Conservation (phyloP, 2,329 filamentous ascomycete species). For the Cladosporium sp. region DNA sequence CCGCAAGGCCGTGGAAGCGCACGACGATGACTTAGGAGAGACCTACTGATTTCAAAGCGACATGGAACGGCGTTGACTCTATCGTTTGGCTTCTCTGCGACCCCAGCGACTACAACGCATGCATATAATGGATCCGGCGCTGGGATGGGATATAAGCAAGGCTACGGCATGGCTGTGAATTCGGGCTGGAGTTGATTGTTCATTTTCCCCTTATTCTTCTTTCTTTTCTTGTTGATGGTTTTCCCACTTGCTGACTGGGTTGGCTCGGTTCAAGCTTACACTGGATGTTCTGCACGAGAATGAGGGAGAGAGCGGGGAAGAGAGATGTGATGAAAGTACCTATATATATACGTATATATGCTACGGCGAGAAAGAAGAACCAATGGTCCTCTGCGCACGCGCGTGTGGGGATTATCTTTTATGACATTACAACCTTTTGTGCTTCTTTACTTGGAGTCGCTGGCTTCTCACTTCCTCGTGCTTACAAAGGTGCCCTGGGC, state of each 20-base stretch:
- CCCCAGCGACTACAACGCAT: neutral
- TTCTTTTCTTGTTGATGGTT: neutral
- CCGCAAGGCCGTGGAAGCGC: conserved; percentile 39
- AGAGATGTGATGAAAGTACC: neutral
- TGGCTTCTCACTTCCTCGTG: too few relatives aligned
- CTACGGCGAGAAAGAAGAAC: neutral
- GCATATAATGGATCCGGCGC: neutral
- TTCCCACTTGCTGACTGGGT: neutral
- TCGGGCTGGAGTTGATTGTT: too few relatives aligned
- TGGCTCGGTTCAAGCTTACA: neutral
- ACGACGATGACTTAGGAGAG: conserved; percentile 37
- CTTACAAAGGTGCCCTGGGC: too few relatives aligned
- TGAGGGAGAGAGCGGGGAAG: neutral
- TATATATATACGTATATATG: conserved; percentile 7
- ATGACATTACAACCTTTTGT: neutral
- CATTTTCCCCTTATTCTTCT: neutral
- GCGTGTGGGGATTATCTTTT: neutral
- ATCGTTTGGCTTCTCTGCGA: neutral
- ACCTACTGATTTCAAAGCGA: conserved; percentile 31
- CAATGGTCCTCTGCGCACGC: neutral
- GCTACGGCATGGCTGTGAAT: neutral
- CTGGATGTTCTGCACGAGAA: neutral
- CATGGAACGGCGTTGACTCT: neutral
- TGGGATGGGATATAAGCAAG: neutral
- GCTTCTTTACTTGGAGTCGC: too few relatives aligned